Percentiles rank a stretch among this genome's conserved stretches.
phyloP scores from a whole-genome alignment of 2,329 filamentous ascomycete genomes.

The Mycosphaerella sp. region DNA sequence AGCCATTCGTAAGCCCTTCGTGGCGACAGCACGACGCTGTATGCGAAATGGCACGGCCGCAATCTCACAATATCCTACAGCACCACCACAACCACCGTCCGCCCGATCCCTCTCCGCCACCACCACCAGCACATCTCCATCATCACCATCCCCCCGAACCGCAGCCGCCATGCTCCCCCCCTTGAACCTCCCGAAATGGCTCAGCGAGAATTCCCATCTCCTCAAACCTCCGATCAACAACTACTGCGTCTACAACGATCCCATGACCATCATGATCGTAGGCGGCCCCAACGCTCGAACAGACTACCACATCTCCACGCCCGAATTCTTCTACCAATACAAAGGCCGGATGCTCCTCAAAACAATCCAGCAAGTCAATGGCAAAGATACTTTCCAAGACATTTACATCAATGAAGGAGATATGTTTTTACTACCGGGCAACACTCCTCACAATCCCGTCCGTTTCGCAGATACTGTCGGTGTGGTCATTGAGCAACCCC shows the following conservation, averaged over 20 bases:
- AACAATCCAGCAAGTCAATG: constrained; percentile 60
- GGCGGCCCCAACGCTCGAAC: constrained; percentile 93
- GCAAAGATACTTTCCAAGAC: constrained; percentile 62
- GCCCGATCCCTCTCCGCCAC: not conserved
- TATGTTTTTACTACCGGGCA: constrained; percentile 86
- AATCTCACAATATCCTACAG: not conserved
- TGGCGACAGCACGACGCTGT: no score
- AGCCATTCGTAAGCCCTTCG: no score
- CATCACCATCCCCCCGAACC: not conserved
- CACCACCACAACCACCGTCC: not conserved
- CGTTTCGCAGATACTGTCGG: constrained; percentile 92
- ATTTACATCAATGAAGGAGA: constrained; percentile 87
- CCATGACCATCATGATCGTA: constrained; percentile 85
- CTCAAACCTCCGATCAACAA: constrained; percentile 94
- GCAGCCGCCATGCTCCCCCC: constrained; percentile 23
- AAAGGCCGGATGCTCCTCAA: constrained; percentile 90
- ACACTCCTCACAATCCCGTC: constrained; percentile 94
- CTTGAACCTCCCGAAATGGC: constrained; percentile 50
- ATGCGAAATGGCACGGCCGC: not conserved
- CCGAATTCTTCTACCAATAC: constrained; percentile 98
- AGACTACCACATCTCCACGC: constrained; percentile 93
- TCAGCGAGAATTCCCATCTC: constrained; percentile 84
- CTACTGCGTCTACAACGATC: constrained; percentile 88
- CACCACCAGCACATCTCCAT: not conserved
- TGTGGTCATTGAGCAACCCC: constrained; percentile 79